phyloP scores from a whole-genome alignment of 1,284 basidiomycete genomes.

The Sutorius eximius region DNA sequence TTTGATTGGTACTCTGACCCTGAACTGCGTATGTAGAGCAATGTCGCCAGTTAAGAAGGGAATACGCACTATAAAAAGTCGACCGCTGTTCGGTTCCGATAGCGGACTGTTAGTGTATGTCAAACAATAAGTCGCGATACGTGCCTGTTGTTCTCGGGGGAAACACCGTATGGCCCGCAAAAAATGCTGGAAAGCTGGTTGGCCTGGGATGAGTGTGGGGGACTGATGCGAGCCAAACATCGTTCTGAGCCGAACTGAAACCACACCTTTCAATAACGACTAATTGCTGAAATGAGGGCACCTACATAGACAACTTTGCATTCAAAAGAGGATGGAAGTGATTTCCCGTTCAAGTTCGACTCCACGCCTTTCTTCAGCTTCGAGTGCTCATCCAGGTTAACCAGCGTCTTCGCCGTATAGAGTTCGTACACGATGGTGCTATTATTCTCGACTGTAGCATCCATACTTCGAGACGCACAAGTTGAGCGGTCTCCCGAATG shows the following conservation, averaged over 20 bases:
- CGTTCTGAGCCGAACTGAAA: conserved; percentile 21
- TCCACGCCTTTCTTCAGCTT: conserved; percentile 15
- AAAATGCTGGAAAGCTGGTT: conserved; percentile 4
- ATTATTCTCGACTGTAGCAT: background rate
- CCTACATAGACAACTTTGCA: conserved; percentile 20
- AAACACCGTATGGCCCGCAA: conserved; percentile 11
- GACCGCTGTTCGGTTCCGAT: conserved; percentile 7
- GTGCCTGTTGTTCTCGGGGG: conserved; percentile 5
- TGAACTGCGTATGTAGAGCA: conserved; percentile 18
- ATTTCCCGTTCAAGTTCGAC: conserved; percentile 13
- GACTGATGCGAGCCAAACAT: background rate
- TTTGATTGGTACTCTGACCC: conserved; percentile 87
- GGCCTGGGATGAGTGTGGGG: background rate
- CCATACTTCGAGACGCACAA: background rate
- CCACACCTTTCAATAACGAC: background rate
- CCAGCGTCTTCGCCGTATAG: conserved; percentile 10
- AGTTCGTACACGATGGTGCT: conserved; percentile 14
- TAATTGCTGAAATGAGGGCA: background rate
- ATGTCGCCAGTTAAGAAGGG: background rate
- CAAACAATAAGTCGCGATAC: background rate
- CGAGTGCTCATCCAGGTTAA: conserved; percentile 6
- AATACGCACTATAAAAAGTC: conserved; percentile 70
- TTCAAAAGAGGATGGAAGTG: conserved; percentile 11
- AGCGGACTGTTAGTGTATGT: background rate
- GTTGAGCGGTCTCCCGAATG: background rate